Conservation (phyloP, 176 grass and related monocot species). For the Juncus inflexus region DNA sequence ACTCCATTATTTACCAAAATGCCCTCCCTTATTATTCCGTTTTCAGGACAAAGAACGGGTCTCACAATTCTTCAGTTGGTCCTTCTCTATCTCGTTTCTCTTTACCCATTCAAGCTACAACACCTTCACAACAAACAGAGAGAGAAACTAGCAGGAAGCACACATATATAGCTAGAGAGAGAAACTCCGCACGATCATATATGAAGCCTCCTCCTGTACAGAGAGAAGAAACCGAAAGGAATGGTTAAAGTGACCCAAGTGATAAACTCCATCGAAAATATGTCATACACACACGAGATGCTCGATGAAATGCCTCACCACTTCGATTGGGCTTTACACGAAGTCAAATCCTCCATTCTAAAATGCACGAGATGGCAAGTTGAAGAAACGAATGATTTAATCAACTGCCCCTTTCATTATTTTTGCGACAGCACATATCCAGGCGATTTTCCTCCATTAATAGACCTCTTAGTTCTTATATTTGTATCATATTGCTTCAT, state of each 20-base stretch:
- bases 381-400: constrained; percentile 81
- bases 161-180: constrained; percentile 24
- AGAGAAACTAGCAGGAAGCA: constrained; percentile 26
- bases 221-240: constrained; percentile 14
- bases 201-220: constrained; percentile 41
- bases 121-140: constrained; percentile 54
- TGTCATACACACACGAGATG: constrained; percentile 41
- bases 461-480: constrained; percentile 48
- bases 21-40: constrained; percentile 29
- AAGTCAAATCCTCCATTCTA: constrained; percentile 60
- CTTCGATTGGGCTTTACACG: constrained; percentile 35
- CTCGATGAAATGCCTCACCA: constrained; percentile 32
- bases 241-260: constrained; percentile 5
- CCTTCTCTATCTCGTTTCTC: constrained; percentile 61
- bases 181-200: constrained; percentile 45
- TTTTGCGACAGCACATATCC: constrained; percentile 92
- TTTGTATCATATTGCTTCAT: constrained; percentile 69
- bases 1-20: constrained; percentile 39
- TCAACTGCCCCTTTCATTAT: constrained; percentile 96
- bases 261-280: neutral
- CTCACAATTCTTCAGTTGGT: constrained; percentile 39
- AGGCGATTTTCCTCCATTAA: constrained; percentile 53
- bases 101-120: constrained; percentile 55
- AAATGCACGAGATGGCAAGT: constrained; percentile 98
- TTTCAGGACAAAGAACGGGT: constrained; percentile 38